Evolutionary conservation across 176 grass and related monocot species (phyloP).

Genomic region (Chloris gayana): DNA sequence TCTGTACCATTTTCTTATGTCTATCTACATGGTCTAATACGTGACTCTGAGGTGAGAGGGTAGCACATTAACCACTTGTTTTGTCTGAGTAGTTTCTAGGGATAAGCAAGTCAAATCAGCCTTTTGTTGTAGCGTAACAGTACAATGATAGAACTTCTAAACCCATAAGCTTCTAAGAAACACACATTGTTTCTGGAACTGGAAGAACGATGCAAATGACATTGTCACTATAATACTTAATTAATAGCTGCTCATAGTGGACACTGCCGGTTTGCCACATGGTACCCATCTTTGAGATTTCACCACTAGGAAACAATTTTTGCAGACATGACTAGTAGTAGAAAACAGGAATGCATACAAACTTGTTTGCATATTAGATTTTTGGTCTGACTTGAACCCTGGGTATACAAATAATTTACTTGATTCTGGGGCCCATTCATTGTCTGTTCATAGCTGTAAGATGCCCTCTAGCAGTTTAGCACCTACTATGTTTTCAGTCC

Average conservation of each 20-base stretch:
- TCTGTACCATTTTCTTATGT: conserved; percentile 88
- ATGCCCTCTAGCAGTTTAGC: conserved; percentile 4
- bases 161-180: conserved; percentile 16
- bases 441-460: conserved; percentile 11
- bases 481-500: conserved; percentile 3
- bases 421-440: conserved; percentile 5
- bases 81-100: conserved; percentile 29
- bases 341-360: conserved; percentile 1
- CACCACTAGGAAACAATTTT: not conserved
- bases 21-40: conserved; percentile 97
- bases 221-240: not conserved
- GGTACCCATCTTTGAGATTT: conserved; percentile 14
- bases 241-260: conserved; percentile 10
- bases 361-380: not conserved
- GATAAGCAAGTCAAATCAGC: not conserved
- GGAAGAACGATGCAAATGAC: conserved; percentile 10
- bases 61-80: conserved; percentile 12
- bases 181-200: not conserved
- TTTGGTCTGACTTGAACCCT: conserved; percentile 7
- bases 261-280: not conserved
- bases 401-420: conserved; percentile 12
- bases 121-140: conserved; percentile 23
- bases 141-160: conserved; percentile 24
- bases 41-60: conserved; percentile 81
- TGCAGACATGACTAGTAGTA: not conserved